A percentile compares a stretch with the other conserved stretches of the same genome.
Evolutionary conservation across 2,329 filamentous ascomycete species (phyloP).

Genomic region (Talaromyces atroroseus): DNA sequence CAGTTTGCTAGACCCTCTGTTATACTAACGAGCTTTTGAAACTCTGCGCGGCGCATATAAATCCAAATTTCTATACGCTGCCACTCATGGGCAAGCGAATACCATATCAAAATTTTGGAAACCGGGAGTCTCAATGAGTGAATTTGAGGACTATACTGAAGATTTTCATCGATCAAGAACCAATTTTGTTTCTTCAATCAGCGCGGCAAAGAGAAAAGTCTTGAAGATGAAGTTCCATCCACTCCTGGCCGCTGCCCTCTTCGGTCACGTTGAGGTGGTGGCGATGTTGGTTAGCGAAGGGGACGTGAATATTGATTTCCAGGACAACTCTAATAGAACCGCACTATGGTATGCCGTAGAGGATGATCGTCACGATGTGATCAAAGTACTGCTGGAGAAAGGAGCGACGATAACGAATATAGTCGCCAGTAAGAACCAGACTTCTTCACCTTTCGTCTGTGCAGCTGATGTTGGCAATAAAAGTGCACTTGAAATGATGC

Average conservation of each 20-base stretch:
- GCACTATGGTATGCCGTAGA: slow-evolving; percentile 2
- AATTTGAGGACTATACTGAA: neutral
- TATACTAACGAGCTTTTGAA: neutral
- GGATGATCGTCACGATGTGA: neutral
- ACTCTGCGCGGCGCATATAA: neutral
- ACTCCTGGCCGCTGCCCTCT: slow-evolving; percentile 3
- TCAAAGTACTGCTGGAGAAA: slow-evolving; percentile 5
- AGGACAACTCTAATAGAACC: neutral
- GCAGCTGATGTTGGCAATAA: neutral
- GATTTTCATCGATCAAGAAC: neutral
- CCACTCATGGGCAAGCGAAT: neutral
- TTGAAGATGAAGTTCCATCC: neutral
- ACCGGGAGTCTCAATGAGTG: neutral
- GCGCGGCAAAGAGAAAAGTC: neutral
- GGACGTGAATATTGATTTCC: slow-evolving; percentile 2
- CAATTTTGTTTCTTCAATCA: neutral
- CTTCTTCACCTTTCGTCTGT: neutral
- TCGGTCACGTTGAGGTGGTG: slow-evolving; percentile 1
- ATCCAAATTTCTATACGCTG: neutral
- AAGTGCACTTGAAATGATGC: slow-evolving; percentile 2
- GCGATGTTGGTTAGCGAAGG: neutral
- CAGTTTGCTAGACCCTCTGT: neutral
- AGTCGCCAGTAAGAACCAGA: neutral
- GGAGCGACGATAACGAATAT: neutral
- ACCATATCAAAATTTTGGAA: slow-evolving; percentile 4